Conservation (phyloP, 1,284 basidiomycete genomes). For the Rhodofomes roseus region DNA sequence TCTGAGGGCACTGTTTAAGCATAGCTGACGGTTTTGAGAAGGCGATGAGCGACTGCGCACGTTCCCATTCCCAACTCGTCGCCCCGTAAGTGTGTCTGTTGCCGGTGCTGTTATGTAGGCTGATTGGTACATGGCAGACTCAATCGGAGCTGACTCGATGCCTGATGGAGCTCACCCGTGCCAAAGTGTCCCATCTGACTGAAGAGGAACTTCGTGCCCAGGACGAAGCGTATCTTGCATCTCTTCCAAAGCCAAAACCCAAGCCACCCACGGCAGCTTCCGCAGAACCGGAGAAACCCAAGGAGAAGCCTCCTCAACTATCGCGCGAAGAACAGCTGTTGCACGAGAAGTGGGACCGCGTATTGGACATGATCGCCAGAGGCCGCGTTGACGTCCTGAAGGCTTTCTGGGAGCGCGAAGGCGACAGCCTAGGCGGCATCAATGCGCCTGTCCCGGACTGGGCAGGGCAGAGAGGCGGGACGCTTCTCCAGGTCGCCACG, state of each 20-base stretch:
- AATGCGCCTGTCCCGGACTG: constrained; percentile 66
- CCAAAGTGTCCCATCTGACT: constrained; percentile 85
- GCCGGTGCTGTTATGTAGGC: neutral
- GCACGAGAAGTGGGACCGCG: constrained; percentile 74
- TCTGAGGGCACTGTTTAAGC: neutral
- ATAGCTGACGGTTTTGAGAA: constrained; percentile 12
- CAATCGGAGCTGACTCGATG: constrained; percentile 89
- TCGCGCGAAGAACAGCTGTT: constrained; percentile 74
- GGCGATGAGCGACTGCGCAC: constrained; percentile 78
- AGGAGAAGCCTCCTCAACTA: constrained; percentile 55
- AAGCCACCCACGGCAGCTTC: constrained; percentile 32
- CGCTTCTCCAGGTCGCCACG: constrained; percentile 79
- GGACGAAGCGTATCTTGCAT: constrained; percentile 85
- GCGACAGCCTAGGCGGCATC: constrained; percentile 51
- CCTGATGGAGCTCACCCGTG: constrained; percentile 82
- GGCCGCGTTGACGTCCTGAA: constrained; percentile 81
- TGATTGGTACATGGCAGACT: constrained; percentile 49
- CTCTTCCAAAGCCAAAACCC: constrained; percentile 74
- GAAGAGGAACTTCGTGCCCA: constrained; percentile 81
- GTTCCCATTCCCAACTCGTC: constrained; percentile 91
- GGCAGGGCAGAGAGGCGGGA: constrained; percentile 54
- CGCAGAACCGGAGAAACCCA: constrained; percentile 25
- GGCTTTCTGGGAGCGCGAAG: constrained; percentile 81
- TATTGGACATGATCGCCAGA: constrained; percentile 87
- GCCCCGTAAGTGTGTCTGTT: constrained; percentile 63